Base-by-base conservation (phyloP, 345 rosid genomes). In the Syzygium grande region DNA sequence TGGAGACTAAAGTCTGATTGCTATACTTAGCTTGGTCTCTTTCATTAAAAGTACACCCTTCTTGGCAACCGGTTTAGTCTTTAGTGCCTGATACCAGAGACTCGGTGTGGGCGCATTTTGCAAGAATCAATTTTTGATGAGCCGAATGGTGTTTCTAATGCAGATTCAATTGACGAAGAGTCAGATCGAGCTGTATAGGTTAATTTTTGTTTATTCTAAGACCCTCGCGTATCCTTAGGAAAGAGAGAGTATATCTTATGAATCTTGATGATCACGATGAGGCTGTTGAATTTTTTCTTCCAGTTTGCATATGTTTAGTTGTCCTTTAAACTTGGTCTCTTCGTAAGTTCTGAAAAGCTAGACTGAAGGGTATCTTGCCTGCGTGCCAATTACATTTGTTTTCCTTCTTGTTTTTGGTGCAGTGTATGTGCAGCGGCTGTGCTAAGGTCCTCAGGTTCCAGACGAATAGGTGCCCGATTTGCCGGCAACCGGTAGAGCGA, bases 361-460 rank as follows among this genome's bases (percentile, higher is more conserved):
- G 49, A 73, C 49, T 38, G 80, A 38, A 38, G 49, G 19, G 19
- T 13, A 73, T 73, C 46, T 73, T 73, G 80, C 25, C 49, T 73
- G 80, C 49, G 38, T 73, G 25, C 49, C 49, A 73, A 38, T 73
- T 41, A 73, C 46, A 0, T 38, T 11, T 19, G 80, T 38, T 38
- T 49, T 73, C 80, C 80, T 9, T 61, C 46, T 56, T 63, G 19
- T 84, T 73, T 56, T 11, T 11, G 79, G 22, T 92, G 89, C 93
- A 93, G 94, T 93, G 95, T 77, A 91, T 93, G 94, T 93, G 95
- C 91, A 89, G 93, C 56, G 86, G 86, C 51, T 93, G 95, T 87
- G 94, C 95, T 22, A 92, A 90, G 92, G 92, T 92, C 58, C 87
- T 93, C 92, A 89, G 91, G 73, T 89, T 91, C 46, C 94, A 91